Percentiles rank a stretch among this genome's conserved stretches.
These are phyloP conservation scores for Kalmanozyma brasiliensis DNA, from an alignment of 1,284 basidiomycete genomes.

Conservation along the genomic window DNA sequence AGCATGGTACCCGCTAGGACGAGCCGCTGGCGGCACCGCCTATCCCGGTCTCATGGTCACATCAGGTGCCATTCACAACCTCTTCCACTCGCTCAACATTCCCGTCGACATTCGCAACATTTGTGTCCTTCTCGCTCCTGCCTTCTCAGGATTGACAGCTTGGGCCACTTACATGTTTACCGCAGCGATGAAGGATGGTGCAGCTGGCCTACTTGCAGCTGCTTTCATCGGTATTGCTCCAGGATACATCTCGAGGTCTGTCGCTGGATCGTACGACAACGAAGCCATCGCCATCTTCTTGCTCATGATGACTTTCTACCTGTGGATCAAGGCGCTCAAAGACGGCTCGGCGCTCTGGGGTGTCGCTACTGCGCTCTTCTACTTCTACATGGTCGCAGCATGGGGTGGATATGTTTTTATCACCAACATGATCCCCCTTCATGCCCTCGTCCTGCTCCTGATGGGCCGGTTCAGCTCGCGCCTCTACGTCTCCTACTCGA, in stretches of 20 bases:
- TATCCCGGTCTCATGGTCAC: slow-evolving; percentile 98
- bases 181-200: slow-evolving; percentile 71
- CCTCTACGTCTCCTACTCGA: slow-evolving; percentile 93
- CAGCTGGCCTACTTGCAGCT: slow-evolving; percentile 92
- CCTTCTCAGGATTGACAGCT: slow-evolving; percentile 94
- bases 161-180: slow-evolving; percentile 83
- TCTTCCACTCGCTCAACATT: slow-evolving; percentile 86
- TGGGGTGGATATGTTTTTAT: slow-evolving; percentile 99
- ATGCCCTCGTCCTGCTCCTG: slow-evolving; percentile 88
- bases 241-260: slow-evolving; percentile 95
- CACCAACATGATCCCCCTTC: slow-evolving; percentile 99
- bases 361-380: slow-evolving; percentile 90
- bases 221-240: slow-evolving; percentile 98
- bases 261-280: slow-evolving; percentile 99
- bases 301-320: slow-evolving; percentile 98
- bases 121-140: slow-evolving; percentile 95
- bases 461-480: slow-evolving; percentile 97
- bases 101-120: slow-evolving; percentile 98
- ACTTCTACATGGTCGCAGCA: slow-evolving; percentile 99
- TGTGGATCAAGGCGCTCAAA: slow-evolving; percentile 97
- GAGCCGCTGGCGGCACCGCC: slow-evolving; percentile 96
- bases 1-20: slow-evolving; percentile 93
- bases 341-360: slow-evolving; percentile 91
- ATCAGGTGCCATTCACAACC: slow-evolving; percentile 92
- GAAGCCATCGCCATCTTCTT: slow-evolving; percentile 99